phyloP scores from a whole-genome alignment of 2,329 filamentous ascomycete genomes.

The Claviceps spartinae region DNA sequence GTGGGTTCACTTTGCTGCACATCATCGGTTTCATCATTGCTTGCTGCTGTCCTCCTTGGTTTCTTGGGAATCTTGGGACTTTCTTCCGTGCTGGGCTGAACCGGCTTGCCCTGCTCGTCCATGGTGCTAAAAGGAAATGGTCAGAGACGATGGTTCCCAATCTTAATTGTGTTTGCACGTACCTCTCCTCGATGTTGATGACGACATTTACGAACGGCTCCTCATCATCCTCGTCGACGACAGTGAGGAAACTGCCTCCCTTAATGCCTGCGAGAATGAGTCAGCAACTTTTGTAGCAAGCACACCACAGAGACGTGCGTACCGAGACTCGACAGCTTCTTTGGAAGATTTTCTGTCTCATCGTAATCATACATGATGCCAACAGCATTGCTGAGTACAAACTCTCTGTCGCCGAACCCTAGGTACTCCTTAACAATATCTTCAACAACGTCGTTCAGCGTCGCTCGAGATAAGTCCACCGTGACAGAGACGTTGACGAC shows the following conservation, averaged over 20 bases:
- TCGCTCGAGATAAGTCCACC: conserved; percentile 58
- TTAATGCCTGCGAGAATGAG: conserved; percentile 44
- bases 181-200: conserved; percentile 53
- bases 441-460: conserved; percentile 66
- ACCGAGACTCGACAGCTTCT: conserved; percentile 67
- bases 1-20: conserved; percentile 27
- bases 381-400: conserved; percentile 61
- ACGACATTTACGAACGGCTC: conserved; percentile 68
- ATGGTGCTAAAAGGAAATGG: conserved; percentile 26
- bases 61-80: conserved; percentile 39
- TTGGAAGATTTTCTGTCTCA: conserved; percentile 70
- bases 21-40: conserved; percentile 26
- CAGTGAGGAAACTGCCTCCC: conserved; percentile 61
- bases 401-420: conserved; percentile 64
- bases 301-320: conserved; percentile 11
- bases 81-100: conserved; percentile 32
- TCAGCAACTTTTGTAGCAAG: not conserved
- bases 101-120: conserved; percentile 36
- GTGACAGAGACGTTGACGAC: conserved; percentile 53
- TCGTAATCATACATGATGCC: conserved; percentile 83
- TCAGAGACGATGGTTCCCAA: not conserved
- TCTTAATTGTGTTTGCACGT: conserved; percentile 15
- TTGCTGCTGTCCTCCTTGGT: conserved; percentile 28
- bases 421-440: conserved; percentile 56
- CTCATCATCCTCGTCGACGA: conserved; percentile 72